Conservation (phyloP, 371 early-diverging fungal genomes). For the Rhizomucor pusillus region DNA sequence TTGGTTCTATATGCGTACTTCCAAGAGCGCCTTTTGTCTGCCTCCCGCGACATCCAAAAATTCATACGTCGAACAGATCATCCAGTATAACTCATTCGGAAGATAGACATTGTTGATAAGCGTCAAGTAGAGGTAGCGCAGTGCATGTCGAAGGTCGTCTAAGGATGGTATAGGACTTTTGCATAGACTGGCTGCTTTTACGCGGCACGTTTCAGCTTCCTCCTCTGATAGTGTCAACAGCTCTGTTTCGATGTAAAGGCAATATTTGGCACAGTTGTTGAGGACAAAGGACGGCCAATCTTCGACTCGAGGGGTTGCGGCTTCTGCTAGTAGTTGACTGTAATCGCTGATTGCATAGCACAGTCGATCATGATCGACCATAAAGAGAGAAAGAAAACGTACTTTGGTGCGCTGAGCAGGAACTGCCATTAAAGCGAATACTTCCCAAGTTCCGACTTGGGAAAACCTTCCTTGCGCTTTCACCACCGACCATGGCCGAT, state of each 20-base stretch:
- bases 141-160: conserved; percentile 18
- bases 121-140: conserved; percentile 20
- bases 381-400: too few relatives aligned
- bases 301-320: conserved; percentile 17
- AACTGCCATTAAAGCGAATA: too few relatives aligned
- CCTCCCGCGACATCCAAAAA: conserved; percentile 8
- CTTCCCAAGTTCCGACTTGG: too few relatives aligned
- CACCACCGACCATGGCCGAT: conserved; percentile 26
- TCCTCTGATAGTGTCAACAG: conserved; percentile 8
- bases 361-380: too few relatives aligned
- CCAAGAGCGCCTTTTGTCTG: too few relatives aligned
- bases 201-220: conserved; percentile 4
- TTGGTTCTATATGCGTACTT: too few relatives aligned
- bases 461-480: too few relatives aligned
- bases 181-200: conserved; percentile 11
- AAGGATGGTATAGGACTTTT: conserved; percentile 9
- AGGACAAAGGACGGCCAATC: conserved; percentile 27
- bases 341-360: conserved; percentile 16
- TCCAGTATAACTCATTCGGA: conserved; percentile 23
- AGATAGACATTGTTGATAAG: conserved; percentile 22
- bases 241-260: conserved; percentile 37
- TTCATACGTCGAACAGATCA: conserved; percentile 22
- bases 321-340: conserved; percentile 19
- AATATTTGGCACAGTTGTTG: conserved; percentile 23
- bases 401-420: too few relatives aligned